Evolutionary conservation across 164 flowering plant genomes (phyloP), one percentile per base, ranked within the genome.

Genomic region (Akebia trifoliata): DNA sequence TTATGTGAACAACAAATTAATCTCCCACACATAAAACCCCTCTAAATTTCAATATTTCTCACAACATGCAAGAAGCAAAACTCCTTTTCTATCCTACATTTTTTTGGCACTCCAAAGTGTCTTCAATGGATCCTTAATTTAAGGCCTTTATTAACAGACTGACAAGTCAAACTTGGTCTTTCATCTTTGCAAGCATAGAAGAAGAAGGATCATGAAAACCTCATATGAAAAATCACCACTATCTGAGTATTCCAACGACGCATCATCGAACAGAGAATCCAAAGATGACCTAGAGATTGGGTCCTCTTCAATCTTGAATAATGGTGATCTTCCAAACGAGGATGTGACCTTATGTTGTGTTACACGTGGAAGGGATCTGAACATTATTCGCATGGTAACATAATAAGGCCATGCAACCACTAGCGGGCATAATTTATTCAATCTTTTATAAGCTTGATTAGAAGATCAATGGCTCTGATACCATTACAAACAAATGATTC

Each of bases 271-370:
- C 25, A 30, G 35, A 10, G 42, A 29, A 21, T 49, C 70, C 1
- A 43, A 50, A 25, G 57, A 46, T 47, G 78, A 75, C 67, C 79
- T 59, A 51, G 76, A 76, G 50, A 66, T 51, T 42, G 77, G 72
- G 6, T 22, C 68, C 15, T 31, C 21, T 32, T 35, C 39, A 21
- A 40, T 21, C 18, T 46, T 69, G 20, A 63, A n/a, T 1, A 60
- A 22, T n/a, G 66, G 28, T 8, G 44, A 61, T 22, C 32, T 21
- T 4, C 22, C 8, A 11, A 10, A 26, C 12, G 50, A 32, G 40
- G n/a, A 26, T 11, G 1, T 29, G 4, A 31, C 25, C 3, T 12
- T 26, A 10, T 44, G 12, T 10, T 11, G 48, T 46, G 50, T 43
- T 22, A 22, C 36, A 17, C 9, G 24, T 26, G 8, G 29, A 5